Conservation (phyloP, 1,284 basidiomycete genomes). For the Naganishia sp. region DNA sequence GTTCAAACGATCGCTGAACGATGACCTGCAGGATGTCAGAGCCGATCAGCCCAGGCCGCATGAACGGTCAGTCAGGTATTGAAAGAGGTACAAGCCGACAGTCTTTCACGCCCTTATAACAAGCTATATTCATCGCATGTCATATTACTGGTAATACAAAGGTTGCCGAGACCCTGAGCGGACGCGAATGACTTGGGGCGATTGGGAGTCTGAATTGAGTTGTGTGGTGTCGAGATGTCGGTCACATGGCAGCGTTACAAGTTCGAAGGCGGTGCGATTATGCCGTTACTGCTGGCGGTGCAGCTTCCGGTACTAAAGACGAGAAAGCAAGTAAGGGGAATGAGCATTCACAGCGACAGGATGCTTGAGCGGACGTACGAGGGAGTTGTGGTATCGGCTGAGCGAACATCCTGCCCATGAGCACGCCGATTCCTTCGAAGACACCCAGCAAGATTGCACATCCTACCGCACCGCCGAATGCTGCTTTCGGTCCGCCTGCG, state of each 20-base stretch:
- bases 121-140: slow-evolving; percentile 1
- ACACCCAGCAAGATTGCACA: slow-evolving; percentile 97
- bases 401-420: slow-evolving; percentile 52
- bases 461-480: slow-evolving; percentile 85
- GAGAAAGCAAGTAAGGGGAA: background rate
- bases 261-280: background rate
- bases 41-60: no score
- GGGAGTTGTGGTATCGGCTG: slow-evolving; percentile 53
- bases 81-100: background rate
- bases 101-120: background rate
- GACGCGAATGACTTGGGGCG: background rate
- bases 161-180: background rate
- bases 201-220: background rate
- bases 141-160: slow-evolving; percentile 26
- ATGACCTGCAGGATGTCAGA: background rate
- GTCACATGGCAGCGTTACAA: background rate
- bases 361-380: slow-evolving; percentile 39
- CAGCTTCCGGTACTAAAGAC: slow-evolving; percentile 40
- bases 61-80: no score
- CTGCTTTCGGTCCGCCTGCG: slow-evolving; percentile 87
- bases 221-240: background rate
- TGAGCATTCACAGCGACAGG: background rate
- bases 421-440: slow-evolving; percentile 71
- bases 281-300: slow-evolving; percentile 40
- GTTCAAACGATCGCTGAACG: background rate